Conservation (phyloP, 257 asterid genomes). For the Gentiana dahurica region DNA sequence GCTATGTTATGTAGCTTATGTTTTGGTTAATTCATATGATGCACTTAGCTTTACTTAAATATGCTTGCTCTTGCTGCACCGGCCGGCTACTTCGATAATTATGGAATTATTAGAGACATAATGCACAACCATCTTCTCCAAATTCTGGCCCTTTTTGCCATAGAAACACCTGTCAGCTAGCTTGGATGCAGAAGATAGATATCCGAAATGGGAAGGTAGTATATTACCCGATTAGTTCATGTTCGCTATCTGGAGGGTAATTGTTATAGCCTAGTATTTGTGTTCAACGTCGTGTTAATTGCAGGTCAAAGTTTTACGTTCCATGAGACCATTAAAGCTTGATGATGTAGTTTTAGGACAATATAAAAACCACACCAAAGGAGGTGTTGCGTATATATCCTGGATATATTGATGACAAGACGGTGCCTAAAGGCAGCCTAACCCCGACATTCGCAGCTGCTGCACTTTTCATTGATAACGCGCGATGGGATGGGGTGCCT, state of each 20-base stretch:
- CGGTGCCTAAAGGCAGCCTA: slow-evolving; percentile 77
- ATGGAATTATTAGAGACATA: slow-evolving; percentile 91
- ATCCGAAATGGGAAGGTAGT: slow-evolving; percentile 89
- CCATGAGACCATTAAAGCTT: slow-evolving; percentile 60
- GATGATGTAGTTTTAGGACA: slow-evolving; percentile 80
- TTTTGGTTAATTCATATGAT: not conserved
- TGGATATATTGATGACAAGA: slow-evolving; percentile 85
- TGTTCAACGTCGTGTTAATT: slow-evolving; percentile 1
- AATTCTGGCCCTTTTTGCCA: slow-evolving; percentile 96
- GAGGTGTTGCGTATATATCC: slow-evolving; percentile 47
- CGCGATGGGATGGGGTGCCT: slow-evolving; percentile 99
- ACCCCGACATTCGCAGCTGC: slow-evolving; percentile 94
- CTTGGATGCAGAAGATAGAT: slow-evolving; percentile 81
- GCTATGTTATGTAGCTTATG: slow-evolving; percentile 1
- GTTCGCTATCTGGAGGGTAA: not conserved
- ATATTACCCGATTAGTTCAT: not conserved
- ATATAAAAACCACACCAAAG: slow-evolving; percentile 69
- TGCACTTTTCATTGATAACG: slow-evolving; percentile 82
- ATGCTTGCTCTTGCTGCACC: slow-evolving; percentile 4
- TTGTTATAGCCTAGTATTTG: slow-evolving; percentile 4
- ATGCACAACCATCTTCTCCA: slow-evolving; percentile 97
- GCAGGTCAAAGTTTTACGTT: slow-evolving; percentile 94
- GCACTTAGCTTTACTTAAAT: slow-evolving; percentile 6
- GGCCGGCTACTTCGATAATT: slow-evolving; percentile 78
- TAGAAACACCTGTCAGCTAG: slow-evolving; percentile 91